Conservation (phyloP, 2,329 filamentous ascomycete species). For the Cercospora sojina region DNA sequence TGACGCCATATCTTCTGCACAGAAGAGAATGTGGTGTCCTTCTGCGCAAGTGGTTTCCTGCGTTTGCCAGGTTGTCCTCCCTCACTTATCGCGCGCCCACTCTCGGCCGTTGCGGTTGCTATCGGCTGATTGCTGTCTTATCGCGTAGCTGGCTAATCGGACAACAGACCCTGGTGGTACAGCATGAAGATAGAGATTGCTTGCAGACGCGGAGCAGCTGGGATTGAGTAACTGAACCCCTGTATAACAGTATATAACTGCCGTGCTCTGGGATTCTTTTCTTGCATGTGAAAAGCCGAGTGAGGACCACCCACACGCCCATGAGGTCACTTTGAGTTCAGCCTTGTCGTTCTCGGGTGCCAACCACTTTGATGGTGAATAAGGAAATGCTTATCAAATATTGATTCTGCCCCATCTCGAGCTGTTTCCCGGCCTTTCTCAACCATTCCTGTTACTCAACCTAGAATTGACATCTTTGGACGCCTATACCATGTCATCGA, state of each 20-base stretch:
- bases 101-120: neutral
- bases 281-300: conserved; percentile 3
- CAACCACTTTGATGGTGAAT: neutral
- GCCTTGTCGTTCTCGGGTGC: neutral
- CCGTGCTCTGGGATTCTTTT: neutral
- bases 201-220: conserved; percentile 7
- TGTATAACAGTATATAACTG: neutral
- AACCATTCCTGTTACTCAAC: neutral
- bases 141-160: conserved; percentile 4
- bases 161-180: neutral
- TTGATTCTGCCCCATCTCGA: neutral
- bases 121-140: neutral
- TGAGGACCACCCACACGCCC: neutral
- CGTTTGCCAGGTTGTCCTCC: neutral
- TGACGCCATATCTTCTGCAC: conserved; percentile 16
- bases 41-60: neutral
- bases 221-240: neutral
- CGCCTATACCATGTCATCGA: neutral
- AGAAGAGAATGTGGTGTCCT: neutral
- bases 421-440: neutral
- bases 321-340: neutral
- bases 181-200: conserved; percentile 6
- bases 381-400: neutral
- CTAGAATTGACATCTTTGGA: neutral
- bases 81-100: conserved; percentile 7